Percentiles rank a stretch among this genome's conserved stretches.
Evolutionary conservation across 306 rosid genomes (phyloP).

Genomic region (Cicer pinnatifidum): DNA sequence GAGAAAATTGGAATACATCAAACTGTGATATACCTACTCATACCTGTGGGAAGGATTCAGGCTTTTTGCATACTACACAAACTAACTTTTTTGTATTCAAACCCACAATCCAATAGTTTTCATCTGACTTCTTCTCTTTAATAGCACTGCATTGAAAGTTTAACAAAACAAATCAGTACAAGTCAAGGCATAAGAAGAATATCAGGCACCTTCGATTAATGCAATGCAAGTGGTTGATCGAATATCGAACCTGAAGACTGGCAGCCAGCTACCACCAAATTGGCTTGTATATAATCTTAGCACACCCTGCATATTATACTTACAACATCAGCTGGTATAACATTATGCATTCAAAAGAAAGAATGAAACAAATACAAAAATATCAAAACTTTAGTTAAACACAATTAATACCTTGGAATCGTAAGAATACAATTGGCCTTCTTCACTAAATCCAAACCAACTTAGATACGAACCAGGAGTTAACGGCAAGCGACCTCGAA

Average conservation of each 20-base stretch:
- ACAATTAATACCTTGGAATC: conserved; percentile 76
- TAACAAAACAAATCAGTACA: conserved; percentile 24
- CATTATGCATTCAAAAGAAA: conserved; percentile 32
- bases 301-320: conserved; percentile 63
- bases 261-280: conserved; percentile 94
- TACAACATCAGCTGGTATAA: conserved; percentile 33
- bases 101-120: conserved; percentile 90
- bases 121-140: conserved; percentile 76
- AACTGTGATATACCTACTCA: conserved; percentile 14
- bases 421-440: conserved; percentile 79
- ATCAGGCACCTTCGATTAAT: conserved; percentile 12
- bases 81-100: conserved; percentile 79
- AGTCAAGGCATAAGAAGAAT: conserved; percentile 13
- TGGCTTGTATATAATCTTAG: conserved; percentile 78
- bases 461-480: conserved; percentile 80
- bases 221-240: conserved; percentile 25
- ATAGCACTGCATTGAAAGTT: conserved; percentile 64
- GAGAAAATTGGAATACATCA: conserved; percentile 26
- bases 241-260: conserved; percentile 82
- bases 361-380: conserved; percentile 23
- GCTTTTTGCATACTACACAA: conserved; percentile 75
- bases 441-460: conserved; percentile 96
- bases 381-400: conserved; percentile 20
- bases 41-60: conserved; percentile 83
- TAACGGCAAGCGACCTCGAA: conserved; percentile 73